These are phyloP conservation scores for Iris macrosiphon DNA, from an alignment of 106 monocot genomes.

Conservation along the genomic window DNA sequence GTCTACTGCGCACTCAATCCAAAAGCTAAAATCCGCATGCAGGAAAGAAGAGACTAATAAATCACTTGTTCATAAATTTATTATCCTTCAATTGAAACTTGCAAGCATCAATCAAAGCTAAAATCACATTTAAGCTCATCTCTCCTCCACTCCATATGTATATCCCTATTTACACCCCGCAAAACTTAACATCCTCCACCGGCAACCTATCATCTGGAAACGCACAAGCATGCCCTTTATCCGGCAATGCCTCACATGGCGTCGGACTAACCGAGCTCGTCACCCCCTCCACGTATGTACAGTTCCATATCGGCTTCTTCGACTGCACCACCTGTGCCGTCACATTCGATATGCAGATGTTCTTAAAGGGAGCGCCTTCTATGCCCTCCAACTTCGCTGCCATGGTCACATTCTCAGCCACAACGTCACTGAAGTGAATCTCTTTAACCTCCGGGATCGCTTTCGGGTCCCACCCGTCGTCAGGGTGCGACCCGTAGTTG, in stretches of 20 bases:
- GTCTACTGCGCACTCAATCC: no score
- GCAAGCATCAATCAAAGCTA: no score
- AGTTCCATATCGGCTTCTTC: slow-evolving; percentile 71
- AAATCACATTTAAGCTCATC: no score
- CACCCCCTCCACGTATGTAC: slow-evolving; percentile 47
- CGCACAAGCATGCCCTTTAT: slow-evolving; percentile 27
- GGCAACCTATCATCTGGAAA: slow-evolving; percentile 33
- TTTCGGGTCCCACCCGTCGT: slow-evolving; percentile 53
- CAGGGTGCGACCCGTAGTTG: slow-evolving; percentile 65
- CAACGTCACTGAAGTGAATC: slow-evolving; percentile 72
- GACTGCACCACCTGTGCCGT: slow-evolving; percentile 43
- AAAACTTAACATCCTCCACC: slow-evolving; percentile 31
- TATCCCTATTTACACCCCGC: no score
- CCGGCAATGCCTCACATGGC: slow-evolving; percentile 29
- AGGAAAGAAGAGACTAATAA: no score
- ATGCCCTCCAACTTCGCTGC: slow-evolving; percentile 72
- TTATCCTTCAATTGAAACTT: no score
- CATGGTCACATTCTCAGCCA: slow-evolving; percentile 58
- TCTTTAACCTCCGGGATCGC: slow-evolving; percentile 58
- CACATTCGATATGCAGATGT: slow-evolving; percentile 82
- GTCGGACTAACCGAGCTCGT: slow-evolving; percentile 31
- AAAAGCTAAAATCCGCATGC: no score
- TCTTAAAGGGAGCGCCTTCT: slow-evolving; percentile 44
- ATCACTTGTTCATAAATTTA: no score
- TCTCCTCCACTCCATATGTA: no score